phyloP scores from a whole-genome alignment of 139 green algal species.

The Chara braunii region DNA sequence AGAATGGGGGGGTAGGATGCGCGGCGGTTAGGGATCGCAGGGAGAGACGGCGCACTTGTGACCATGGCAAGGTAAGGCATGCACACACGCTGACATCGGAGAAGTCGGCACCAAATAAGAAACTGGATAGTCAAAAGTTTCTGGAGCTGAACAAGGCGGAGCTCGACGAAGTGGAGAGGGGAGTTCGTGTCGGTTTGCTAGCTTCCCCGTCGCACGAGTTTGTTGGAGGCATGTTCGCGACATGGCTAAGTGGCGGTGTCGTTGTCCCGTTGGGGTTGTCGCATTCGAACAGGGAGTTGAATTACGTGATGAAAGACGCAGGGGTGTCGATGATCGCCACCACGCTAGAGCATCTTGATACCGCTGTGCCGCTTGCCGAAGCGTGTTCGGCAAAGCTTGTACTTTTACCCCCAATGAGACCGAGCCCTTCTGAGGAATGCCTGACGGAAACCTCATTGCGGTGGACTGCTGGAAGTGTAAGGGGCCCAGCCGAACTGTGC shows the following conservation, averaged over 20 bases:
- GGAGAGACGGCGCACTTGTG: too few species aligned
- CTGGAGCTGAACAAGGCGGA: too few species aligned
- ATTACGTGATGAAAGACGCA: conserved; percentile 72
- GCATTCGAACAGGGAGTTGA: conserved; percentile 64
- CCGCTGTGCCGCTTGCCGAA: too few species aligned
- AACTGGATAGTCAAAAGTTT: too few species aligned
- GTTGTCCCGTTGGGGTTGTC: conserved; percentile 71
- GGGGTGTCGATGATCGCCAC: conserved; percentile 39
- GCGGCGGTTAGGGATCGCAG: too few species aligned
- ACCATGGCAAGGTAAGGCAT: too few species aligned
- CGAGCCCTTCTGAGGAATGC: not conserved
- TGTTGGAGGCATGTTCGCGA: conserved; percentile 58
- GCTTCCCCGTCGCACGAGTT: conserved; percentile 54
- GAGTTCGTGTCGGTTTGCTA: conserved; percentile 51
- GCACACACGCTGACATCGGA: too few species aligned
- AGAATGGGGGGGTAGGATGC: too few species aligned
- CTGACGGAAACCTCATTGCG: not conserved
- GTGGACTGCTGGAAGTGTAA: not conserved
- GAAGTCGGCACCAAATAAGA: too few species aligned
- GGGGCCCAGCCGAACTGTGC: not conserved
- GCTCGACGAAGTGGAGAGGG: too few species aligned
- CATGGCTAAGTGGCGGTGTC: conserved; percentile 68
- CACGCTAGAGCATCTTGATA: too few species aligned
- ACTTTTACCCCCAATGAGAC: not conserved
- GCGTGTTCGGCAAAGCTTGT: not conserved